Base-by-base conservation (phyloP, 305 asterid species). In the Stenogyne calaminthoides region DNA sequence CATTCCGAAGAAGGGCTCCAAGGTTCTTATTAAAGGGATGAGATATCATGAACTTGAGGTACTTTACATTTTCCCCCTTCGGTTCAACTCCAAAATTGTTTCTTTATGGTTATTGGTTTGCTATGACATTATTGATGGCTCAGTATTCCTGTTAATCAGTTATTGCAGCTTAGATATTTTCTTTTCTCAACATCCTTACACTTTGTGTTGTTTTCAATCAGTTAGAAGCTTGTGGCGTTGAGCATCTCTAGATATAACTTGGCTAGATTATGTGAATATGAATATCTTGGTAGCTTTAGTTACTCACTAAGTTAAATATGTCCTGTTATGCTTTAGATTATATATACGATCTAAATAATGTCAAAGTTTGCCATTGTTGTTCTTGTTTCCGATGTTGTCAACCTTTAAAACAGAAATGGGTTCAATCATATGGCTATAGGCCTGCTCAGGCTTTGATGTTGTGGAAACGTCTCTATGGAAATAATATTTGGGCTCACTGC, bases 381-480 rank as follows among this genome's bases (percentile, higher is more conserved):
- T 51, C 72, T 51, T 78, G 65, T 54, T 79, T 70, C 69, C 54
- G 56, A 66, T 67, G 46, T 22, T 72, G 72, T 76, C 56, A 49
- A 62, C 79, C 64, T 64, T 61, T 78, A 19, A 58, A 7, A 75
- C 96, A 94, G 99, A 88, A 85, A 83, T 91, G 98, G 99, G 92
- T 88, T 69, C 86, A 84, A 57, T 91, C 91, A 10, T 88, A 84
- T 71, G 99, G 97, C 71, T 94, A 72, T 79, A 88, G 92, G 81
- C 91, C 97, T 75, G 90, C 73, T 73, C 99, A 94, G 84, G 98
- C 99, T 64, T 59, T 94, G 87, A 94, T 94, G 98, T 65, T 94
- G 57, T 90, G 99, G 99, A 94, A 90, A 81, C 88, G 92, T 76
- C 84, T 94, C 11, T 94, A 94, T 60, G 88, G 95, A 57, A 76